These are phyloP conservation scores for Cutaneotrichosporon mucoides DNA, from an alignment of 1,284 basidiomycete species.

Conservation along the genomic window DNA sequence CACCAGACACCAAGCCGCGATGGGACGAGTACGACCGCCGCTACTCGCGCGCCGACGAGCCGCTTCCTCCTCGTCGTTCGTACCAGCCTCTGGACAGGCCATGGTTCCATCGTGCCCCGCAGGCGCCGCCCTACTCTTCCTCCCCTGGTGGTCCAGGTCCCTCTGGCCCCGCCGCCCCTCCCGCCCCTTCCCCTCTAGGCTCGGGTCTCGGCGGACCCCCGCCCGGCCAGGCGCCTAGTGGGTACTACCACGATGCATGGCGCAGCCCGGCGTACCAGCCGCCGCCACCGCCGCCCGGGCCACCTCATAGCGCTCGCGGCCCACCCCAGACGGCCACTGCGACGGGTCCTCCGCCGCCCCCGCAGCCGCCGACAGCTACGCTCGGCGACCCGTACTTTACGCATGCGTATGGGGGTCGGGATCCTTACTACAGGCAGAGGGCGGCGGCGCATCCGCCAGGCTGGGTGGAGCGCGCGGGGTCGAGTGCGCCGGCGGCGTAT, in stretches of 20 bases:
- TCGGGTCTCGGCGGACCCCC: not conserved
- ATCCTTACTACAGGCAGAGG: too few species aligned
- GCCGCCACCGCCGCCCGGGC: not conserved
- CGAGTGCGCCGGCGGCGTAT: slow-evolving; percentile 1
- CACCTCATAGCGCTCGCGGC: not conserved
- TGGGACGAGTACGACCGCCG: slow-evolving; percentile 9
- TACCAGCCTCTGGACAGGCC: not conserved
- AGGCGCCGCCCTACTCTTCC: not conserved
- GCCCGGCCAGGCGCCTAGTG: not conserved
- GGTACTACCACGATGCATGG: slow-evolving; percentile 6
- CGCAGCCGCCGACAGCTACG: slow-evolving; percentile 4
- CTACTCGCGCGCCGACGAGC: slow-evolving; percentile 2
- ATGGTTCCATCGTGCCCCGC: slow-evolving; percentile 2
- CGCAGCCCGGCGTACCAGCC: not conserved
- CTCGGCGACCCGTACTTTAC: not conserved
- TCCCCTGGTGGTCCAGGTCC: not conserved
- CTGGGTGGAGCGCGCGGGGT: not conserved
- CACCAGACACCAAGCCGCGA: not conserved
- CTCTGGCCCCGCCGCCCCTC: not conserved
- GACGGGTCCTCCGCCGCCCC: not conserved
- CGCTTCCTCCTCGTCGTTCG: not conserved
- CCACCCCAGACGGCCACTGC: slow-evolving; percentile 1
- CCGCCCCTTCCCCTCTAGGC: not conserved
- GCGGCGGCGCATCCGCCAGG: not conserved
- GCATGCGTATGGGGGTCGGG: not conserved